phyloP scores from a whole-genome alignment of 2,329 filamentous ascomycete genomes.

The Aspergillus hortae region DNA sequence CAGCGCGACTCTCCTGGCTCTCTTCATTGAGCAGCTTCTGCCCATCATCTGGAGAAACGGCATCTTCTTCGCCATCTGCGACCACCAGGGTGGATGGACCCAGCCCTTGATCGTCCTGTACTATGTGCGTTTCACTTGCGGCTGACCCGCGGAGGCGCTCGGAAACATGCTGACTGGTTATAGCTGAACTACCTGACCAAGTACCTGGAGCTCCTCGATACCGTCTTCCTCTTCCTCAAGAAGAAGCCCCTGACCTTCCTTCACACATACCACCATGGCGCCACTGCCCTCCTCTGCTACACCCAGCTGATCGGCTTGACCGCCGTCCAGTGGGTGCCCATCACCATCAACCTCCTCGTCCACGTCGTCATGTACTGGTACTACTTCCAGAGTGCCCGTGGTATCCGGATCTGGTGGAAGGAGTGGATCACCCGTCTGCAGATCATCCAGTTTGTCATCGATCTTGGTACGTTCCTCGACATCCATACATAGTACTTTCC shows the following conservation, averaged over 20 bases:
- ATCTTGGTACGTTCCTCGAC: slow-evolving; percentile 66
- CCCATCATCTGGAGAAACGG: slow-evolving; percentile 77
- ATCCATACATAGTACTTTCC: slow-evolving; percentile 8
- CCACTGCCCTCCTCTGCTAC: slow-evolving; percentile 95
- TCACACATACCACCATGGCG: slow-evolving; percentile 98
- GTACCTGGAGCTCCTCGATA: slow-evolving; percentile 93
- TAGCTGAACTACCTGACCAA: slow-evolving; percentile 98
- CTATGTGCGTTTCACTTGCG: slow-evolving; percentile 65
- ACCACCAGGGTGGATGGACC: slow-evolving; percentile 79
- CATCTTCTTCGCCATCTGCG: slow-evolving; percentile 84
- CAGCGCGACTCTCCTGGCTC: slow-evolving; percentile 72
- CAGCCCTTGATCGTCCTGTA: slow-evolving; percentile 89
- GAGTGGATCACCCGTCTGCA: slow-evolving; percentile 98
- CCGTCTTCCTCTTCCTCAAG: slow-evolving; percentile 95
- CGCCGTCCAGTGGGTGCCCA: slow-evolving; percentile 90
- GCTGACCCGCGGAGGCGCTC: not conserved
- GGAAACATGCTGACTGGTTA: slow-evolving; percentile 34
- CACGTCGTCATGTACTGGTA: slow-evolving; percentile 99
- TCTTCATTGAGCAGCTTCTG: slow-evolving; percentile 89
- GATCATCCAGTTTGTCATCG: slow-evolving; percentile 95
- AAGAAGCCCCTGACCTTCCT: slow-evolving; percentile 99
- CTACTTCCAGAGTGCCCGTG: slow-evolving; percentile 98
- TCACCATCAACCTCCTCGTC: slow-evolving; percentile 85
- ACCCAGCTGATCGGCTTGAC: slow-evolving; percentile 92
- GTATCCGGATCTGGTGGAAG: slow-evolving; percentile 98